Percentiles rank a stretch among this genome's conserved stretches.
Evolutionary conservation across 75 land plant species (phyloP).

Genomic region (Isoetes taiwanensis): DNA sequence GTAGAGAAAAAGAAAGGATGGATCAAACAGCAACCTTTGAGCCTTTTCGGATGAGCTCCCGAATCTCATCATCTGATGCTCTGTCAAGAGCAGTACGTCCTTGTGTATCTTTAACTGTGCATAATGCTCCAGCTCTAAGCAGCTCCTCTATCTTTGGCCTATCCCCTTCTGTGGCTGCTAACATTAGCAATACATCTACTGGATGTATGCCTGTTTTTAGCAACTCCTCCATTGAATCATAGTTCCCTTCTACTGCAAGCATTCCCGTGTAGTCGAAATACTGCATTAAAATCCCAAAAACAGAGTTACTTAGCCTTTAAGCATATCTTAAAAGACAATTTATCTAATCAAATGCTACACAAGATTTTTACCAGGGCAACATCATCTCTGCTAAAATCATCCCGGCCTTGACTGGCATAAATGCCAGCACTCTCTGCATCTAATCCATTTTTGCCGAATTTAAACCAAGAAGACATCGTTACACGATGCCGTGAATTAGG

Average conservation of each 20-base stretch:
- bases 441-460: slow-evolving; percentile 48
- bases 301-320: too few species aligned
- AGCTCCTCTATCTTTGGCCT: slow-evolving; percentile 5
- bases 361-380: slow-evolving; percentile 99
- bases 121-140: not conserved
- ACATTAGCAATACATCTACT: not conserved
- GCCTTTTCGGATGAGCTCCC: not conserved
- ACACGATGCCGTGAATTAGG: too few species aligned
- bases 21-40: too few species aligned
- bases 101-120: not conserved
- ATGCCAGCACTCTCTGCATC: slow-evolving; percentile 86
- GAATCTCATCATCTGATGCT: not conserved
- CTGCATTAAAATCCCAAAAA: too few species aligned
- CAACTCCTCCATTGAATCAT: not conserved
- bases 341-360: too few species aligned
- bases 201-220: not conserved
- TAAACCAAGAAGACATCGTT: too few species aligned
- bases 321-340: too few species aligned
- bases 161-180: not conserved
- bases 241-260: not conserved
- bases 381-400: slow-evolving; percentile 85
- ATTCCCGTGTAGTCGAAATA: slow-evolving; percentile 5
- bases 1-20: too few species aligned
- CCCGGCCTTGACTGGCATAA: slow-evolving; percentile 64
- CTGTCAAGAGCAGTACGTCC: not conserved